Conservation (phyloP, 495 filamentous ascomycete genomes). For the Neurospora discreta region DNA sequence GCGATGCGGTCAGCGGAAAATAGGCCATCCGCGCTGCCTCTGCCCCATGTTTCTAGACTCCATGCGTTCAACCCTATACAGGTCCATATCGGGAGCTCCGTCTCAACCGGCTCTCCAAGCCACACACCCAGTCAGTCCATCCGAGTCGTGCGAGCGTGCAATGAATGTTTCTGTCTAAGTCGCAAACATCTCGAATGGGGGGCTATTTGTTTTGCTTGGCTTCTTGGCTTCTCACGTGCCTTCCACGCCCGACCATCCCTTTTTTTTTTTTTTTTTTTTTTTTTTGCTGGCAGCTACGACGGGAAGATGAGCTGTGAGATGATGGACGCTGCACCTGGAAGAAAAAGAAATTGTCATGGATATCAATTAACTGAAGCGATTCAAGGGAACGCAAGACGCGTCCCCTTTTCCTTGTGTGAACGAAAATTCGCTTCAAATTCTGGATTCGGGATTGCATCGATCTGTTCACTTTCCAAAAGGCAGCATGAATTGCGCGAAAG, state of each 20-base stretch:
- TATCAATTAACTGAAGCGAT: background rate
- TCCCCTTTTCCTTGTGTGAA: background rate
- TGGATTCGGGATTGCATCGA: background rate
- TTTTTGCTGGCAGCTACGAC: too few relatives aligned
- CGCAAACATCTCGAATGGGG: background rate
- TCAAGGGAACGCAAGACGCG: background rate
- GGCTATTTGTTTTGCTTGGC: too few relatives aligned
- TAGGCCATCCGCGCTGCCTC: background rate
- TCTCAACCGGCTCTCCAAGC: background rate
- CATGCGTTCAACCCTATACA: background rate
- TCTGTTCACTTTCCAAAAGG: background rate
- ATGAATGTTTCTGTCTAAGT: background rate
- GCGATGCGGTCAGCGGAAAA: background rate
- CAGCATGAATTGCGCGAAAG: background rate
- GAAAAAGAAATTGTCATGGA: background rate
- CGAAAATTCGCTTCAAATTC: background rate
- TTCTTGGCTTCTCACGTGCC: too few relatives aligned
- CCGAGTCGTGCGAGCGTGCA: background rate
- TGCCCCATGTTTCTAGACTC: background rate
- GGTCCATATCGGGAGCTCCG: background rate
- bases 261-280: too few relatives aligned
- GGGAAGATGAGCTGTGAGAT: background rate
- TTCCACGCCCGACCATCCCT: too few relatives aligned
- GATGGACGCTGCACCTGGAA: background rate
- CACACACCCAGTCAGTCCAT: background rate